phyloP scores from a whole-genome alignment of 208 protist genomes.

The Vickermania ingenoplastis region DNA sequence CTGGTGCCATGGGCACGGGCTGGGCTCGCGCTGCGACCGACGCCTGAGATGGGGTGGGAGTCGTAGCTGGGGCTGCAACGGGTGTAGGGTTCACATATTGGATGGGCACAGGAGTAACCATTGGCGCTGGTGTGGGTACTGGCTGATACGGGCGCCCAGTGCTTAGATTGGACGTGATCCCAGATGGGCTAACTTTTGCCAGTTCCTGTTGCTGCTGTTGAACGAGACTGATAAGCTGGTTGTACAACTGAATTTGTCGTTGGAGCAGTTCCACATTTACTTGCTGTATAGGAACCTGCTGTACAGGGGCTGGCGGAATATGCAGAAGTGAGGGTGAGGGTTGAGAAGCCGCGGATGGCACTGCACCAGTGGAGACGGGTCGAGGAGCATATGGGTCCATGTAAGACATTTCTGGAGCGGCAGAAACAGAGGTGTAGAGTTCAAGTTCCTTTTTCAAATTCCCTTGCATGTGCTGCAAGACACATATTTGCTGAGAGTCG shows the following conservation, averaged over 20 bases:
- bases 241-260: background rate
- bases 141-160: background rate
- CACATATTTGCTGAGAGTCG: background rate
- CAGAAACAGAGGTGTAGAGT: background rate
- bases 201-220: background rate
- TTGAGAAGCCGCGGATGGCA: background rate
- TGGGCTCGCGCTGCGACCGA: too few species aligned
- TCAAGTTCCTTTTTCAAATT: background rate
- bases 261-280: background rate
- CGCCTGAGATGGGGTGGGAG: background rate
- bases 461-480: background rate
- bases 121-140: too few species aligned
- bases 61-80: background rate
- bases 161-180: background rate
- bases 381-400: background rate
- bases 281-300: background rate
- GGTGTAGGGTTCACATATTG: background rate
- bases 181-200: background rate
- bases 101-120: background rate
- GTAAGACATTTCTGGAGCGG: too few species aligned
- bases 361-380: background rate
- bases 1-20: background rate
- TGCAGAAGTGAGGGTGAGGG: background rate
- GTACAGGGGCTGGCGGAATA: background rate
- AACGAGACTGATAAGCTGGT: background rate